Evolutionary conservation across 2,329 filamentous ascomycete genomes (phyloP), one percentile per base, ranked within the genome.

Genomic region (Pestalotiopsis sp.): DNA sequence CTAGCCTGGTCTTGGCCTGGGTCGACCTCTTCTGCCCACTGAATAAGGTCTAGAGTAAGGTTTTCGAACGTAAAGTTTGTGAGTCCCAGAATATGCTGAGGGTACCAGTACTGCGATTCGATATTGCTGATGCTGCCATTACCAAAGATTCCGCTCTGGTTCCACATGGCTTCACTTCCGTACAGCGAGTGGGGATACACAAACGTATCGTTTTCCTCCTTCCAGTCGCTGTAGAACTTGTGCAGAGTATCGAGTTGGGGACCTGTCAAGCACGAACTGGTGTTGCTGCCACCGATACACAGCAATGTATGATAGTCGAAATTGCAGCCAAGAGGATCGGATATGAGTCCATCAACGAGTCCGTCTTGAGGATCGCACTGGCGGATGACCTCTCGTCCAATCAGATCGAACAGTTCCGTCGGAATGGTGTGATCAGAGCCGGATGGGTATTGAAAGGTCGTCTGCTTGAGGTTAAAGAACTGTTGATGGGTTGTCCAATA

Each of bases 311-410:
- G 55, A 7, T 70, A 69, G 64, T 77, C 72, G 69, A 83, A 80
- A 58, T 80, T 69, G 72, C 81, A 82, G 23, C 75, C 70, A 23
- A 71, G 68, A 0, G 82, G 81, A 62, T 82, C 78, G 17, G 78
- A 79, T 36, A 84, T 77, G 67, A 84, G 82, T n/a, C 73, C 77
- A 69, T 85, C 82, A 3, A 73, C 69, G 1, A 82, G 69, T 9
- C 81, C 81, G 70, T 84, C 82, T 61, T 81, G 74, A 4, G 70
- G 71, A 72, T 85, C 83, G 65, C 82, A 82, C 71, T 83, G 81
- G 36, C 73, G 72, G 59, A 83, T 70, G 7, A 82, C 79, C 63
- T 84, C 82, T 3, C 73, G 75, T 25, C 75, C 73, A 13, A 77
- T 71, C 77, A 66, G 85, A 78, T 38, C 75, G 72, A 1, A 80